Percentiles rank a stretch among this genome's conserved stretches.
Conservation (phyloP, 306 rosid species). For the Aeschynomene evenia region DNA sequence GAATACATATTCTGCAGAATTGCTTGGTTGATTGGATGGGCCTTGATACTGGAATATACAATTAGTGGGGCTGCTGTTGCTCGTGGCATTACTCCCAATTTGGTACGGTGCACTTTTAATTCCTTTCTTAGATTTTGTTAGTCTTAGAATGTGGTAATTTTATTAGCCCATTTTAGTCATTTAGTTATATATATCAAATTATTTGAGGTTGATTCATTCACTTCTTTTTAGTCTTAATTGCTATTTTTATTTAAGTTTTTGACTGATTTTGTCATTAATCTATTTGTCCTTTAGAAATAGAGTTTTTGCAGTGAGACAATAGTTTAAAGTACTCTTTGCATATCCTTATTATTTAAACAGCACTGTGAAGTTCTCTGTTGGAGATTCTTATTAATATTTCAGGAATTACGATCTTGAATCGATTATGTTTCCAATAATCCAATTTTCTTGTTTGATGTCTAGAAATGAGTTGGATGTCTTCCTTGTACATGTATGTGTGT, state of each 20-base stretch:
- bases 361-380: neutral
- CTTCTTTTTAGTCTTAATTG: neutral
- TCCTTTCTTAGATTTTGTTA: neutral
- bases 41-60: conserved; percentile 81
- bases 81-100: conserved; percentile 92
- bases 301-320: neutral
- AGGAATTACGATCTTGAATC: neutral
- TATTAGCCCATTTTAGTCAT: neutral
- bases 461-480: neutral
- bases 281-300: neutral
- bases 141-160: neutral
- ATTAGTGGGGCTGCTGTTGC: conserved; percentile 91
- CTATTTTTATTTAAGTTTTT: neutral
- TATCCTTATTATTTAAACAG: neutral
- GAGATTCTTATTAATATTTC: neutral
- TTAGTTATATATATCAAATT: neutral
- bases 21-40: conserved; percentile 99
- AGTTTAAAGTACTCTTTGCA: neutral
- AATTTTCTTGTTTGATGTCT: neutral
- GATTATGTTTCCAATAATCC: neutral
- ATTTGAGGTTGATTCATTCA: neutral
- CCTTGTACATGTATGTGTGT: too few species aligned
- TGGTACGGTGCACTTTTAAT: conserved; percentile 48
- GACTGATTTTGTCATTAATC: neutral
- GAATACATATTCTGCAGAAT: conserved; percentile 45